phyloP scores from a whole-genome alignment of 805 yeast species.

The Ogataea minuta region DNA sequence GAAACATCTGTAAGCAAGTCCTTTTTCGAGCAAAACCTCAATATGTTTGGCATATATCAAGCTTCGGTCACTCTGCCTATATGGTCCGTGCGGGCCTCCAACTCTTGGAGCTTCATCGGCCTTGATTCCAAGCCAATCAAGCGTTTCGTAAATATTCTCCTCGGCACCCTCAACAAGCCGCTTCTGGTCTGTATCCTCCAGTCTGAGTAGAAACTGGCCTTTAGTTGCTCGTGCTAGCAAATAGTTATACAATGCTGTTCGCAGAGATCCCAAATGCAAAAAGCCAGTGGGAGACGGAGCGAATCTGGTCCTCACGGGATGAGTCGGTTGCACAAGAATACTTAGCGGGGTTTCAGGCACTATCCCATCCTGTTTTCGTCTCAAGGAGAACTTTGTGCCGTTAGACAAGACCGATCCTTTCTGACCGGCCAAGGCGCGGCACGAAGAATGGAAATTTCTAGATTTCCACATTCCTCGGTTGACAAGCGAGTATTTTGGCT shows the following conservation, averaged over 20 bases:
- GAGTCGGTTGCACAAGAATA: conserved; percentile 24
- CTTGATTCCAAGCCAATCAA: conserved; percentile 71
- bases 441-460: conserved; percentile 2
- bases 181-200: conserved; percentile 91
- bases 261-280: conserved; percentile 86
- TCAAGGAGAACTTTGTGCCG: conserved; percentile 16
- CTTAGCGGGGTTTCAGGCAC: conserved; percentile 1
- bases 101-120: conserved; percentile 85
- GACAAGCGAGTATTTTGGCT: neutral
- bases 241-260: conserved; percentile 92
- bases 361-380: conserved; percentile 6
- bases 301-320: conserved; percentile 84
- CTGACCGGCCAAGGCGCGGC: conserved; percentile 2
- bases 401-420: neutral
- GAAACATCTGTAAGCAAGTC: conserved; percentile 82
- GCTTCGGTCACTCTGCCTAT: conserved; percentile 79
- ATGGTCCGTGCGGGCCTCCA: conserved; percentile 80
- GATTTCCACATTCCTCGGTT: neutral
- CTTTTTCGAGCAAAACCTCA: conserved; percentile 52
- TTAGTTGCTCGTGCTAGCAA: conserved; percentile 73
- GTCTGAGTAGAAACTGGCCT: conserved; percentile 76
- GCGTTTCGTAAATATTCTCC: conserved; percentile 66
- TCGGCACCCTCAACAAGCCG: conserved; percentile 83
- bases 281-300: conserved; percentile 99
- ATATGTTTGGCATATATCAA: conserved; percentile 64